Evolutionary conservation across 495 filamentous ascomycete genomes (phyloP).

Genomic region (Trichoderma erinaceum): DNA sequence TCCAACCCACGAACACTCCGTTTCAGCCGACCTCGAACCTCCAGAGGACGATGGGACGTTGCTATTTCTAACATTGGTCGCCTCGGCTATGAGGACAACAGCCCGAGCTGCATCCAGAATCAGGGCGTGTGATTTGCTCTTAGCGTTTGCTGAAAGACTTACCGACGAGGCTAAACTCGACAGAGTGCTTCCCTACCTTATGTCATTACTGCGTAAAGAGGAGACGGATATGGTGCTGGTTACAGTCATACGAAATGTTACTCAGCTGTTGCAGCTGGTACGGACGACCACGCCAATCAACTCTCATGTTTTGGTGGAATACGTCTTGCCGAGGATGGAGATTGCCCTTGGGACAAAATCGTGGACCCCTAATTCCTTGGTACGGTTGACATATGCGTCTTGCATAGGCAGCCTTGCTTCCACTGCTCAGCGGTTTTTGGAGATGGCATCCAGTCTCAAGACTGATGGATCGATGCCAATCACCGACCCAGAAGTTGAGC

Average conservation of each 20-base stretch:
- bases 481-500: constrained; percentile 74
- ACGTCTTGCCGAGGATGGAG: constrained; percentile 80
- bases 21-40: constrained; percentile 37
- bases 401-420: constrained; percentile 88
- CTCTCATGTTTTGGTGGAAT: constrained; percentile 90
- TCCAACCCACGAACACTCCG: constrained; percentile 69
- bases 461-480: constrained; percentile 76
- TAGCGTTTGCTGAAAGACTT: constrained; percentile 85
- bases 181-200: constrained; percentile 83
- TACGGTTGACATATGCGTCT: constrained; percentile 85
- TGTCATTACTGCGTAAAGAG: constrained; percentile 67
- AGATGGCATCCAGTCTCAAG: constrained; percentile 81
- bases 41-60: constrained; percentile 81
- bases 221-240: constrained; percentile 74
- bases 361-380: constrained; percentile 57
- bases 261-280: constrained; percentile 83
- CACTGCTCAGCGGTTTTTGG: constrained; percentile 77
- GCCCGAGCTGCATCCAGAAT: constrained; percentile 79
- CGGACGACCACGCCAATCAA: constrained; percentile 87
- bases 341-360: constrained; percentile 55
- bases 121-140: constrained; percentile 84
- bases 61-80: constrained; percentile 83
- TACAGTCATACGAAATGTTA: constrained; percentile 75
- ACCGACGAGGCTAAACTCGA: constrained; percentile 97
- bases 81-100: constrained; percentile 82